Percentiles rank a stretch among this genome's conserved stretches.
phyloP scores from a whole-genome alignment of 257 asterid genomes.

The Jasminum sambac region DNA sequence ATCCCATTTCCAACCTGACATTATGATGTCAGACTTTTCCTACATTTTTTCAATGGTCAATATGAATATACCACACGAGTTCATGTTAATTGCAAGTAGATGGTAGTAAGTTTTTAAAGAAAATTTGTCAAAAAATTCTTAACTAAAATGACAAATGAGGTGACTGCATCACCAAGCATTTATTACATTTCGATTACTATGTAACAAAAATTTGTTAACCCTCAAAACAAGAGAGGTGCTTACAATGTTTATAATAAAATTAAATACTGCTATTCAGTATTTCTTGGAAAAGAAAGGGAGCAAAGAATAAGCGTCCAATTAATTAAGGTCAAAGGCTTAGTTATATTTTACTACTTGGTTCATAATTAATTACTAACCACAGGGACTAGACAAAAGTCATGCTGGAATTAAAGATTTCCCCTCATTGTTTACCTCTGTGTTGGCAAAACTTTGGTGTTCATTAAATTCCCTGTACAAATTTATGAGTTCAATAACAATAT shows the following conservation, averaged over 20 bases:
- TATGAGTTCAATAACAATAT: background rate
- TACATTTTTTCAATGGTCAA: too few relatives aligned
- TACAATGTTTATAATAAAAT: background rate
- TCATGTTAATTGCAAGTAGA: too few relatives aligned
- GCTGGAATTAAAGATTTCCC: conserved; percentile 17
- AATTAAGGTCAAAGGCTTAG: background rate
- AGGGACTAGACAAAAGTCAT: conserved; percentile 17
- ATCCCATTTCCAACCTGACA: too few relatives aligned
- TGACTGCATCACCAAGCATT: too few relatives aligned
- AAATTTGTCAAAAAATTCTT: too few relatives aligned
- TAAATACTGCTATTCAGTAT: background rate
- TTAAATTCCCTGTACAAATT: conserved; percentile 9
- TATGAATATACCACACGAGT: too few relatives aligned
- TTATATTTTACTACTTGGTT: background rate
- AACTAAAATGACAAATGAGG: too few relatives aligned
- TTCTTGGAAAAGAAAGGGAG: background rate
- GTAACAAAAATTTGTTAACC: too few relatives aligned
- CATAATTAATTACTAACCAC: conserved; percentile 3
- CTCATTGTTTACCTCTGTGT: background rate
- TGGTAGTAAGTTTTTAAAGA: too few relatives aligned
- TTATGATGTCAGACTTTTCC: too few relatives aligned
- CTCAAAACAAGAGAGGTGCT: conserved; percentile 11
- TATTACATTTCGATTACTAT: too few relatives aligned
- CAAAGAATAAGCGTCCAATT: background rate
- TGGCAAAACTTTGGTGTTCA: conserved; percentile 4